phyloP scores from a whole-genome alignment of 306 rosid species.

The Glycine tomentella region DNA sequence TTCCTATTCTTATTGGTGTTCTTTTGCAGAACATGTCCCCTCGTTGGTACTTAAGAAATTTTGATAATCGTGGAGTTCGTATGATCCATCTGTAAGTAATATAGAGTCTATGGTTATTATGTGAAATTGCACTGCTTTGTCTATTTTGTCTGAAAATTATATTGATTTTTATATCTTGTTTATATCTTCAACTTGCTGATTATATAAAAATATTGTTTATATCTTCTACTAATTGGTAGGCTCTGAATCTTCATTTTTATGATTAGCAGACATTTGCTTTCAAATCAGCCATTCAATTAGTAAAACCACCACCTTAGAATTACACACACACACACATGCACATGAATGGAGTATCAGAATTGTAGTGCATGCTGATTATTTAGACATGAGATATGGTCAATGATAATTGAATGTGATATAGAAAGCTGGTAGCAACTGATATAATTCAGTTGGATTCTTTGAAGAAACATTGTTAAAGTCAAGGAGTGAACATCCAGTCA shows the following conservation, averaged over 20 bases:
- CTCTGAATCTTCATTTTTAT: neutral
- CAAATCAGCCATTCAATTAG: slow-evolving; percentile 7
- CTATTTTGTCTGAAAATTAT: slow-evolving; percentile 16
- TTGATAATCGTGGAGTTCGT: slow-evolving; percentile 58
- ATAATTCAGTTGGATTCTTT: slow-evolving; percentile 10
- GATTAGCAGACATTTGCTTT: slow-evolving; percentile 25
- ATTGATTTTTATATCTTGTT: slow-evolving; percentile 16
- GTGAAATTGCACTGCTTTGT: slow-evolving; percentile 14
- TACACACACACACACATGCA: neutral
- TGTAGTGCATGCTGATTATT: neutral
- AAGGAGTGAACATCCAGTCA: neutral
- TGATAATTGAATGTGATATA: neutral
- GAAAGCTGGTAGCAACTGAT: slow-evolving; percentile 13
- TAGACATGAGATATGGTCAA: neutral
- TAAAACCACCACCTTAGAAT: neutral
- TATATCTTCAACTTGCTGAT: slow-evolving; percentile 21
- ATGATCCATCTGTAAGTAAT: slow-evolving; percentile 86
- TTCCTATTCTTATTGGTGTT: slow-evolving; percentile 39
- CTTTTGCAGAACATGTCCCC: slow-evolving; percentile 78
- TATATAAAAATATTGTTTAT: slow-evolving; percentile 16
- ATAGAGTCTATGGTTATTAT: slow-evolving; percentile 38
- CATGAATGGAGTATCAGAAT: neutral
- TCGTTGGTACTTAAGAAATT: slow-evolving; percentile 87
- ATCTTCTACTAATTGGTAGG: slow-evolving; percentile 6
- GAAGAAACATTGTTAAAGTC: slow-evolving; percentile 28